Conservation (phyloP, 2,329 filamentous ascomycete species). For the Aspergillus sp. region DNA sequence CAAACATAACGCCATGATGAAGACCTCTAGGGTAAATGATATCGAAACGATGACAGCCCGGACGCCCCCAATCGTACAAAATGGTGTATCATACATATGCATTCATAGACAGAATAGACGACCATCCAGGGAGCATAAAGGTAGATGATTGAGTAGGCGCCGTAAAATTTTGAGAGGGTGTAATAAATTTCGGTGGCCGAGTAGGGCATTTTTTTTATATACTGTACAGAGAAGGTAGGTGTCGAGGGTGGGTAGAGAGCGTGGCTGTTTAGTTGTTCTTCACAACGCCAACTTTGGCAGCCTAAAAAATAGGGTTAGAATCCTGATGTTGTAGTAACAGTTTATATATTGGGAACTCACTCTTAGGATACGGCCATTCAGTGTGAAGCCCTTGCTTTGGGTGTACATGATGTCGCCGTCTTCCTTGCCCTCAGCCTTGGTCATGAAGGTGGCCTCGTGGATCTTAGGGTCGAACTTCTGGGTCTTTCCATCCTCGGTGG, state of each 20-base stretch:
- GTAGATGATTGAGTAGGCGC: not conserved
- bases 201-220: conserved; percentile 29
- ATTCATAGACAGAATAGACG: conserved; percentile 28
- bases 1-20: conserved; percentile 17
- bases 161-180: conserved; percentile 13
- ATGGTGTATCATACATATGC: conserved; percentile 36
- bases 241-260: conserved; percentile 4
- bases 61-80: conserved; percentile 32
- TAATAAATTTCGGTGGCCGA: conserved; percentile 24
- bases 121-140: conserved; percentile 17
- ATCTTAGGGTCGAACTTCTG: conserved; percentile 95
- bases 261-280: conserved; percentile 63
- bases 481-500: conserved; percentile 50
- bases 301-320: conserved; percentile 39
- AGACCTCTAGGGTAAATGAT: conserved; percentile 16
- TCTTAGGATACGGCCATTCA: conserved; percentile 86
- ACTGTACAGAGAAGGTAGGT: conserved; percentile 33
- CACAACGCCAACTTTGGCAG: conserved; percentile 94
- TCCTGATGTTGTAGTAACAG: not conserved
- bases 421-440: conserved; percentile 81
- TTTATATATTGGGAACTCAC: conserved; percentile 35
- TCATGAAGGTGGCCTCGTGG: conserved; percentile 96
- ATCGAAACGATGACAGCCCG: conserved; percentile 28
- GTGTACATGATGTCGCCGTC: conserved; percentile 87
- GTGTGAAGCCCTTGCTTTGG: conserved; percentile 92